phyloP scores from a whole-genome alignment of 768 basidiomycete genomes.

The Boletus subparvulus region DNA sequence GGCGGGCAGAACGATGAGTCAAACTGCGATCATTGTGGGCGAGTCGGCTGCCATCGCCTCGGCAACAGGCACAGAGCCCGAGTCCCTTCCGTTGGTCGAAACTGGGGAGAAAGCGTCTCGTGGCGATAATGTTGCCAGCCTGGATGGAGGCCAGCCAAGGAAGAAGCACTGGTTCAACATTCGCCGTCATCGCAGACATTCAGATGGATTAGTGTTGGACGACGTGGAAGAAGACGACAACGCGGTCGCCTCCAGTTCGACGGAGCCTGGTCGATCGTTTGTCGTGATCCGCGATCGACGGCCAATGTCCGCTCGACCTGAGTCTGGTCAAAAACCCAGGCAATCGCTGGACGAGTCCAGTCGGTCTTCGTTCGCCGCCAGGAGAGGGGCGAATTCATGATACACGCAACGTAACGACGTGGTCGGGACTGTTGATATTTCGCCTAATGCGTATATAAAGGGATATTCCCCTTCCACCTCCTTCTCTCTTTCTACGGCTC shows the following conservation, averaged over 20 bases:
- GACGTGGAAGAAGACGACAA: slow-evolving; percentile 18
- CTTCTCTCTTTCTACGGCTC: not conserved
- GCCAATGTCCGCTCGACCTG: slow-evolving; percentile 36
- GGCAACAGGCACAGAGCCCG: slow-evolving; percentile 16
- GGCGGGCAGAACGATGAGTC: slow-evolving; percentile 74
- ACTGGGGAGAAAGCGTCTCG: slow-evolving; percentile 15
- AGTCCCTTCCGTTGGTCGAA: slow-evolving; percentile 24
- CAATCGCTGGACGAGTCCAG: slow-evolving; percentile 33
- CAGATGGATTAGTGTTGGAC: slow-evolving; percentile 47
- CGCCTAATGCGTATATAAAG: slow-evolving; percentile 16
- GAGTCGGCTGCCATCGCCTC: slow-evolving; percentile 34
- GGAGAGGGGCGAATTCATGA: slow-evolving; percentile 31
- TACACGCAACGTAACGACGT: not conserved
- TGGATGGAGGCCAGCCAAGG: slow-evolving; percentile 48
- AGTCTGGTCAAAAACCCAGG: slow-evolving; percentile 24
- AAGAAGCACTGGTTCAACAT: slow-evolving; percentile 74
- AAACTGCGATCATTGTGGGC: slow-evolving; percentile 82
- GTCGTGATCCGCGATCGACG: slow-evolving; percentile 65
- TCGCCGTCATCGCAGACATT: slow-evolving; percentile 57
- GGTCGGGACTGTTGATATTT: slow-evolving; percentile 12
- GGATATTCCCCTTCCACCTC: not conserved
- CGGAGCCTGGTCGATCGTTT: slow-evolving; percentile 54
- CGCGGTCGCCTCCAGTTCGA: slow-evolving; percentile 32
- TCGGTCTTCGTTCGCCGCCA: slow-evolving; percentile 28
- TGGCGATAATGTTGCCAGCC: slow-evolving; percentile 30